phyloP scores from a whole-genome alignment of 2,329 filamentous ascomycete genomes.

The Claviceps pusilla region DNA sequence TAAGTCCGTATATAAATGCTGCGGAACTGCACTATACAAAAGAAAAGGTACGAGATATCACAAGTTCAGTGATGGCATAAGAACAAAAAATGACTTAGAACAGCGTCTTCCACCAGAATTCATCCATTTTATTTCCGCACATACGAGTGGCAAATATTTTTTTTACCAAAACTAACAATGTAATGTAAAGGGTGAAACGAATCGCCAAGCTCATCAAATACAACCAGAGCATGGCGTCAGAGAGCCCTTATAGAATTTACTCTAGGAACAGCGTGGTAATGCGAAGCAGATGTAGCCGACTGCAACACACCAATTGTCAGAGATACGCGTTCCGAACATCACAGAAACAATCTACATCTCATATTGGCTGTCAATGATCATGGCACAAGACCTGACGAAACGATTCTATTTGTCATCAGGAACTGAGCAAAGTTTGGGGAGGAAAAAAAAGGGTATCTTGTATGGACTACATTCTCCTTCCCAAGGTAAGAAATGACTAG shows the following conservation, averaged over 20 bases:
- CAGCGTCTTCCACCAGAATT: neutral
- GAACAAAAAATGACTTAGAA: too few relatives aligned
- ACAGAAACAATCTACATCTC: constrained; percentile 3
- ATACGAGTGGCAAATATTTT: constrained; percentile 4
- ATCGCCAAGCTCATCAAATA: constrained; percentile 35
- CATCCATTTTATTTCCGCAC: neutral
- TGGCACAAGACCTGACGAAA: neutral
- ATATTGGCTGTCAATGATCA: neutral
- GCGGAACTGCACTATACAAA: too few relatives aligned
- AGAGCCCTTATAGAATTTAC: constrained; percentile 37
- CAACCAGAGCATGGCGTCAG: constrained; percentile 34
- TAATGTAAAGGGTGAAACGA: constrained; percentile 51
- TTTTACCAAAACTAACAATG: neutral
- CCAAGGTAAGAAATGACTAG: constrained; percentile 14
- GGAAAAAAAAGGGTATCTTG: neutral
- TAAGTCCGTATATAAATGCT: too few relatives aligned
- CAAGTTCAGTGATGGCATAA: too few relatives aligned
- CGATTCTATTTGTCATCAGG: neutral
- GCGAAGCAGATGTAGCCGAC: constrained; percentile 35
- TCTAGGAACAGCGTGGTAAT: constrained; percentile 43
- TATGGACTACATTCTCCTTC: neutral
- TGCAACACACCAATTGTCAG: constrained; percentile 40
- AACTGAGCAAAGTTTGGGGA: neutral
- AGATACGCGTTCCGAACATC: constrained; percentile 17
- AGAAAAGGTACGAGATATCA: too few relatives aligned